A percentile compares a stretch with the other conserved stretches of the same genome.
phyloP scores from a whole-genome alignment of 1,139 yeast genomes.

The Barnettozyma hawaiiensis region DNA sequence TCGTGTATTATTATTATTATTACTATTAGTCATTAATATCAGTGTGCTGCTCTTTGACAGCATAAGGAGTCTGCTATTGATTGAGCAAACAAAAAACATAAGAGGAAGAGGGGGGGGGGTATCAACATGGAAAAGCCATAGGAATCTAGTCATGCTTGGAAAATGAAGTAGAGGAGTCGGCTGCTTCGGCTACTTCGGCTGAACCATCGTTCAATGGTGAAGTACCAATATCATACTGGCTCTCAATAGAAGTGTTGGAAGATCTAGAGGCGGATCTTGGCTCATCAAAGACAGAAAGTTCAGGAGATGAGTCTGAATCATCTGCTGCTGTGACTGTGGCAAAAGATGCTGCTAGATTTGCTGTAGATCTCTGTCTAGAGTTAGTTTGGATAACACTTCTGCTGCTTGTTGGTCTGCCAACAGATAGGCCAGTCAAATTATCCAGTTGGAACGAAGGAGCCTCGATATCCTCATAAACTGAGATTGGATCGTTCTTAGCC shows the following conservation, averaged over 20 bases:
- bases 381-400: constrained; percentile 16
- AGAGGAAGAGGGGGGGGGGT: neutral
- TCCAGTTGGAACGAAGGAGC: constrained; percentile 5
- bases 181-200: no score
- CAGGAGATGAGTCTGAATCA: constrained; percentile 22
- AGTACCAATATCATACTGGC: constrained; percentile 22
- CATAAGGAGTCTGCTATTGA: neutral
- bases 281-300: constrained; percentile 21
- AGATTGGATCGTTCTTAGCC: constrained; percentile 32
- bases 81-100: neutral
- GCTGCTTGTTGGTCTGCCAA: constrained; percentile 18
- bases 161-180: neutral
- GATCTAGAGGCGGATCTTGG: constrained; percentile 25
- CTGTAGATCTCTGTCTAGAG: constrained; percentile 10
- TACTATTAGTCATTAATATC: constrained; percentile 1
- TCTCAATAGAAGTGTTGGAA: constrained; percentile 24
- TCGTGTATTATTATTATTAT: neutral
- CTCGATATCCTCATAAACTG: constrained; percentile 7
- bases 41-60: no score
- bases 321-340: constrained; percentile 14
- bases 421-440: neutral
- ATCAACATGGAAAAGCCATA: no score
- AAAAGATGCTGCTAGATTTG: constrained; percentile 1
- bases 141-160: constrained; percentile 1
- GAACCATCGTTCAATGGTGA: constrained; percentile 3